phyloP scores from a whole-genome alignment of 2,329 filamentous ascomycete species.

The Ceratocystis variospora region DNA sequence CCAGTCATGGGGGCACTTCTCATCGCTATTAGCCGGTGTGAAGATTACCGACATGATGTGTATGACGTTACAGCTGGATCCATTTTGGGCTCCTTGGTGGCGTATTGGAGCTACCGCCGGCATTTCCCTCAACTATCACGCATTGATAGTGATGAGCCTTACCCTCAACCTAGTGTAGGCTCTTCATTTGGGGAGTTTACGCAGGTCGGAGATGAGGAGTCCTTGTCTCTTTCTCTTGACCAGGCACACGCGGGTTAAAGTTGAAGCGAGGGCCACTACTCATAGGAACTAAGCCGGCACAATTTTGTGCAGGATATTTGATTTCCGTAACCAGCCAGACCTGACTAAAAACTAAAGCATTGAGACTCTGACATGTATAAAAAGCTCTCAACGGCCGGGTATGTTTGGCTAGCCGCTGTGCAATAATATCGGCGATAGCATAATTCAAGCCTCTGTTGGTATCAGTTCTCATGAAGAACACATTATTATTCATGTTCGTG shows the following conservation, averaged over 20 bases:
- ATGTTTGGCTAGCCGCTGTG: neutral
- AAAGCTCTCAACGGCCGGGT: neutral
- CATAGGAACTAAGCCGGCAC: neutral
- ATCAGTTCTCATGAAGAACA: neutral
- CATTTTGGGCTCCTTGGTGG: slow-evolving; percentile 43
- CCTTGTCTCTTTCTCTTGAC: slow-evolving; percentile 27
- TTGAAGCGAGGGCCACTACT: slow-evolving; percentile 24
- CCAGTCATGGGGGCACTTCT: slow-evolving; percentile 50
- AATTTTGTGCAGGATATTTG: neutral
- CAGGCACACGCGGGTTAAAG: slow-evolving; percentile 27
- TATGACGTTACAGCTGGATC: slow-evolving; percentile 53
- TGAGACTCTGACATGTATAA: neutral
- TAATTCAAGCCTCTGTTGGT: neutral
- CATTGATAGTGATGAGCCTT: slow-evolving; percentile 42
- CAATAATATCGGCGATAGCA: neutral
- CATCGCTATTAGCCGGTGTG: slow-evolving; percentile 54
- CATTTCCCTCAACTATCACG: slow-evolving; percentile 47
- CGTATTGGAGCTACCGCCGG: slow-evolving; percentile 52
- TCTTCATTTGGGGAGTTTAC: slow-evolving; percentile 26
- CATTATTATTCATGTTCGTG: slow-evolving; percentile 3
- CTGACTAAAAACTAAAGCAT: neutral
- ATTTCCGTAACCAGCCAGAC: too few species aligned
- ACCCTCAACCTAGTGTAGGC: slow-evolving; percentile 34
- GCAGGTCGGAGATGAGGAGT: slow-evolving; percentile 42
- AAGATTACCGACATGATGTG: slow-evolving; percentile 59